Base-by-base conservation (phyloP, 352 stramenopile genomes). In the Elongisporangium anandrum region DNA sequence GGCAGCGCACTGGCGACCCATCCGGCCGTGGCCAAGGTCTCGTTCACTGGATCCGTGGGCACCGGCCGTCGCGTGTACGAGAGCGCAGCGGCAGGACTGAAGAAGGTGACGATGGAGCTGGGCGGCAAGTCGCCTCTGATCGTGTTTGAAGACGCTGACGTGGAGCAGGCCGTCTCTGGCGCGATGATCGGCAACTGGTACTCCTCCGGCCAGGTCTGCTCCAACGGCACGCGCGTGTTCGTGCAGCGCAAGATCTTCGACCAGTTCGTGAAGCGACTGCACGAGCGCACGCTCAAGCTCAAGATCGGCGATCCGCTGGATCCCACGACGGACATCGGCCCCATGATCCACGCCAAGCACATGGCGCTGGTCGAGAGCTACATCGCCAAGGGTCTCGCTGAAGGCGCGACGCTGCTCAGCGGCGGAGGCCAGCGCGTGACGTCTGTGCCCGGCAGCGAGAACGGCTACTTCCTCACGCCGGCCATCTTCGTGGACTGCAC, bases 71-170 rank as follows among this genome's bases (percentile, higher is more conserved):
- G 68, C 24, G 82, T 97, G 45, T 92, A 90, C 56, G 74, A 72
- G 6, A 65, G 73, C 13, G 88, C 90, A 2, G 87, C 86, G 2
- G 73, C 70, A 4, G 84, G 79, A 15, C 70, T 96, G 17, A 97
- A 96, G 75, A 90, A 90, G 29, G 80, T 94, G 52, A 95, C 85
- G 19, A 92, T 97, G 79, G 90, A 97, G 54, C 77, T 97, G 1
- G 90, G 90, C 50, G 90, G 90, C 48, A 97, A 97, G 69, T 90
- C 78, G 51, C 88, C 89, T 1, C 54, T 95, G 38, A 94, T 97
- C 61, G 75, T 97, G 34, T 92, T 97, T 63, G 77, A 87, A 3
- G 88, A 97, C 59, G 84, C 83, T 0, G 85, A 96, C 55, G 7
- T 96, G 0, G 73, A 97, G 50, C 60, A 93, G 39, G 88, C 89